Evolutionary conservation across 306 rosid genomes (phyloP), one percentile per base, ranked within the genome.

Genomic region (Glycine latifolia): DNA sequence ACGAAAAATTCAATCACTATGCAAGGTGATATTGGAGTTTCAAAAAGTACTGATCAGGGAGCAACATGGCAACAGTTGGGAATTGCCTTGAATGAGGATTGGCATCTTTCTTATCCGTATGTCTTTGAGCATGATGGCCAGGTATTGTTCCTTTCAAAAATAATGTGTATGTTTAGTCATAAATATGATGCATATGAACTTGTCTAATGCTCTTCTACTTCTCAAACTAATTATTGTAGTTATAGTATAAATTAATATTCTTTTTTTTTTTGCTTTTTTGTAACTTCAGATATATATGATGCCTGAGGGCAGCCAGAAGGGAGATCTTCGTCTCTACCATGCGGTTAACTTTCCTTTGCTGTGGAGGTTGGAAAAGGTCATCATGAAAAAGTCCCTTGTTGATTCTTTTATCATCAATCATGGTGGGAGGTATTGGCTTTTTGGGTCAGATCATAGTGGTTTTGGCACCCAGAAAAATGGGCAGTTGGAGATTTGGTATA

Each of bases 71-170:
- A 93, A 76, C 97, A 87, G 61, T 77, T 93, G 50, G 99, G 99
- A 84, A 84, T 92, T 79, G 99, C 97, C 76, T 90, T 96, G 91
- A 78, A 88, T 61, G 99, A 96, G 86, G 91, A 91, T 48, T 96
- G 99, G 99, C 99, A 96, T 91, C 97, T 96, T 77, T 96, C 99
- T 70, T 96, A 86, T 82, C 99, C 99, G 0, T 96, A 75, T 68
- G 94, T 96, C 78, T 96, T 96, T 83, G 73, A 85, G 73, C 90
- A 96, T 82, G 84, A 50, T 15, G 98, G 85, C 78, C 86, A 93
- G 87, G 99, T 96, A 91, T 50, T 80, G 71, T 82, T 87, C 68
- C 20, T 55, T 7, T 12, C 33, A 73, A 65, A 56, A 71, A 10
- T 53, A 8, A 10, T 71, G 56, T 60, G 56, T 10, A 37, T 60